A percentile compares a stretch with the other conserved stretches of the same genome.
phyloP scores from a whole-genome alignment of 2,329 filamentous ascomycete genomes.

The Teratosphaeria destructans region DNA sequence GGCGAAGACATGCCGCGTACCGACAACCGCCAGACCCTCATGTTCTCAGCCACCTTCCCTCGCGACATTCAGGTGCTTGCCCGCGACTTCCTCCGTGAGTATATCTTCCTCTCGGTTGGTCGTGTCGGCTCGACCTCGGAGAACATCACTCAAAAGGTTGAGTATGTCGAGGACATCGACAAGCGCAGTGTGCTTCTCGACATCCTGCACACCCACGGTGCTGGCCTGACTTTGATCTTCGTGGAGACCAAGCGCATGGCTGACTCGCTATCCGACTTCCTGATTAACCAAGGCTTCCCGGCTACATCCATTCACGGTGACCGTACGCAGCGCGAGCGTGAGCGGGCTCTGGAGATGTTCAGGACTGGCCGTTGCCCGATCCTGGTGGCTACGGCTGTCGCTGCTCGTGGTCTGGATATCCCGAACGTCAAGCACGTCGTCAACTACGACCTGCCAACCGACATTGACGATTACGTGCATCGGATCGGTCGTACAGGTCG shows the following conservation, averaged over 20 bases:
- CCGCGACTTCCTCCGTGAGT: conserved; percentile 97
- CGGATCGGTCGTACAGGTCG: conserved; percentile 99
- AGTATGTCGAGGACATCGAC: conserved; percentile 93
- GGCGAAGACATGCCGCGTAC: conserved; percentile 93
- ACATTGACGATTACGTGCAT: conserved; percentile 98
- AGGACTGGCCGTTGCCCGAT: conserved; percentile 91
- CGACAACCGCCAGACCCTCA: conserved; percentile 84
- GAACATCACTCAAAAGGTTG: conserved; percentile 98
- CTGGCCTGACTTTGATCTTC: conserved; percentile 88
- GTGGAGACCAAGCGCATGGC: conserved; percentile 99
- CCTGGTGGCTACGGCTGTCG: conserved; percentile 91
- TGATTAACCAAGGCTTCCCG: conserved; percentile 97
- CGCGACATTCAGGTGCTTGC: conserved; percentile 99
- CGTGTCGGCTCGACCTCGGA: conserved; percentile 99
- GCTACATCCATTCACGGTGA: conserved; percentile 98
- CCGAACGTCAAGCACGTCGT: conserved; percentile 94
- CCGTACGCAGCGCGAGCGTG: conserved; percentile 96
- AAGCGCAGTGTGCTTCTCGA: conserved; percentile 97
- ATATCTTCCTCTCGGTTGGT: conserved; percentile 96
- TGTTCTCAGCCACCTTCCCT: conserved; percentile 99
- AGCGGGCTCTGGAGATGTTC: conserved; percentile 96
- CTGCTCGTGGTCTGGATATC: conserved; percentile 69
- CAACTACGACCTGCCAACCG: conserved; percentile 98
- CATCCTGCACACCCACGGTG: conserved; percentile 88
- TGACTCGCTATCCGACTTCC: conserved; percentile 91